Percentiles rank a stretch among this genome's conserved stretches.
phyloP scores from a whole-genome alignment of 768 basidiomycete genomes.

The Brasilioporus rufonigricans region DNA sequence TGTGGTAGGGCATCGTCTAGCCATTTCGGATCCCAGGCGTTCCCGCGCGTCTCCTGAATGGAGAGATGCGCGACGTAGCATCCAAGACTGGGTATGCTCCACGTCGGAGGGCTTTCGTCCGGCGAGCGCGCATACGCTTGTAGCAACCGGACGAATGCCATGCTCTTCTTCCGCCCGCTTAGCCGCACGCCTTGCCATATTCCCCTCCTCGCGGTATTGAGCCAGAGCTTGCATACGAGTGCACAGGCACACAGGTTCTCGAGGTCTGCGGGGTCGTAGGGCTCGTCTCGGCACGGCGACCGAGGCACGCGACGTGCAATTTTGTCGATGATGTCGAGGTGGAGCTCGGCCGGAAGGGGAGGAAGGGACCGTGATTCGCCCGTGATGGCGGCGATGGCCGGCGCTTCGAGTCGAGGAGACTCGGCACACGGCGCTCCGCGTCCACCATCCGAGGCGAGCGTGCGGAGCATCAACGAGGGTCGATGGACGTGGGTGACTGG shows the following conservation, averaged over 20 bases:
- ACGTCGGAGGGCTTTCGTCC: constrained; percentile 26
- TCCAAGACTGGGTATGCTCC: constrained; percentile 51
- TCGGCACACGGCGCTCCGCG: not conserved
- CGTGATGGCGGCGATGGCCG: constrained; percentile 1
- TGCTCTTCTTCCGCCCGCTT: constrained; percentile 17
- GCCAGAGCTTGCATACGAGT: constrained; percentile 32
- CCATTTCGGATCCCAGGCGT: constrained; percentile 34
- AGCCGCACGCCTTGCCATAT: constrained; percentile 27
- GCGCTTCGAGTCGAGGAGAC: not conserved
- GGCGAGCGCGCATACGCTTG: constrained; percentile 12
- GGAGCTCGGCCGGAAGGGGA: constrained; percentile 29
- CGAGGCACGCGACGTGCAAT: constrained; percentile 18
- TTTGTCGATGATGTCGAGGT: constrained; percentile 29
- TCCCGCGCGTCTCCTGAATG: constrained; percentile 30
- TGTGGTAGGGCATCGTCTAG: constrained; percentile 29
- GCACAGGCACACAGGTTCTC: constrained; percentile 24
- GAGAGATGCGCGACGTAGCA: constrained; percentile 45
- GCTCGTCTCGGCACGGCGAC: constrained; percentile 5
- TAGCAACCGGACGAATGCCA: constrained; percentile 19
- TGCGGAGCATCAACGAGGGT: constrained; percentile 1
- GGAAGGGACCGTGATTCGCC: constrained; percentile 10
- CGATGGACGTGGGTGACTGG: constrained; percentile 1
- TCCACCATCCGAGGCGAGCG: not conserved
- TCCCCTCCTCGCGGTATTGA: constrained; percentile 21
- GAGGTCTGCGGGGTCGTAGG: constrained; percentile 18